Evolutionary conservation across 2,329 filamentous ascomycete genomes (phyloP), one percentile per base, ranked within the genome.

Genomic region (Capronia coronata): DNA sequence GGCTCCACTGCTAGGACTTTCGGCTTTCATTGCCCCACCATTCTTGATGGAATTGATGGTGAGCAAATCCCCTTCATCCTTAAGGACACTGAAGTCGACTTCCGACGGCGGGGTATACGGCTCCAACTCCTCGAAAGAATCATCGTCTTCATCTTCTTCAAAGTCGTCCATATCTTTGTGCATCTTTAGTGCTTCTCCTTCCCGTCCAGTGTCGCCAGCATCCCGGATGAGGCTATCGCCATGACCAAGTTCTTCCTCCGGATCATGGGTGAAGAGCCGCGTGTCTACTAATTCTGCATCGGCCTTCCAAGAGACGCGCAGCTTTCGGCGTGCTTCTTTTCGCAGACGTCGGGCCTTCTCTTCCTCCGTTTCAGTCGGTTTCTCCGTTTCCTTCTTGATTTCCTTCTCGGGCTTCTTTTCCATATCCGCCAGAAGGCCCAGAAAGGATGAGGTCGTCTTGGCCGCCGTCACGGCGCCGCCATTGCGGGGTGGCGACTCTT

Each of bases 221-320:
- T 82, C 78, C 40, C 76, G 75, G 57, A 76, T 72, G 59, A 78
- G 72, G 58, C 75, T 79, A 50, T 77, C 75, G 37, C 76, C 75
- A 40, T 79, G 77, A 13, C 75, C 75, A 48, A 78, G 64, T 56
- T 83, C 79, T 62, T 83, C 80, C 8, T 81, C 77, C 0, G 78
- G 79, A 56, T 82, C 78, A 62, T 82, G 79, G 21, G 74, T 76
- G 62, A 83, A 83, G 43, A 77, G 71, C 39, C 75, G 73, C 46
- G 81, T 71, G 57, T 78, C 70, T 2, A 76, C 77, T 10, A 84
- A 69, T 22, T 71, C 68, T 14, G 75, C 71, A 54, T 80, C 78
- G 0, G 75, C 71, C 53, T 78, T 81, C 72, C 79, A 84, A 6
- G 69, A 72, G 3, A 84, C 80, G 16, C 78, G 76, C 25, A 83